phyloP scores from a whole-genome alignment of 164 flowering plant species.

The Warburgia ugandensis region DNA sequence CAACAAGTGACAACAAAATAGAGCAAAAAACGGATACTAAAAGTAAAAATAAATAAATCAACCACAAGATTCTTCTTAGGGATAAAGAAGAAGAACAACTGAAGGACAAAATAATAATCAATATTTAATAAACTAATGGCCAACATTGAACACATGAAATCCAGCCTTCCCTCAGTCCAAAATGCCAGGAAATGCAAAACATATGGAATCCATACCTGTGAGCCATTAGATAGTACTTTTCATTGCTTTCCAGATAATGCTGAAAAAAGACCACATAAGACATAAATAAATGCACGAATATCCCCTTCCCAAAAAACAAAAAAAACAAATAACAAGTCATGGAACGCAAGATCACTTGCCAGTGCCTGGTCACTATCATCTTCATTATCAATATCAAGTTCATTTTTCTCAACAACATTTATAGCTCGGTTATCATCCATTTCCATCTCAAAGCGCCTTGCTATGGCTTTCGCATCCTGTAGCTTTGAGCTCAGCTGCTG shows the following conservation, averaged over 20 bases:
- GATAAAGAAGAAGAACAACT: too few species aligned
- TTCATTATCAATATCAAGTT: constrained; percentile 48
- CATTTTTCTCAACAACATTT: constrained; percentile 42
- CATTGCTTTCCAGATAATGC: constrained; percentile 98
- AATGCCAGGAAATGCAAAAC: background rate
- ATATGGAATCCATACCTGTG: constrained; percentile 54
- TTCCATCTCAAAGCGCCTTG: constrained; percentile 58
- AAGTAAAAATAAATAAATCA: too few species aligned
- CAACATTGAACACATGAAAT: too few species aligned
- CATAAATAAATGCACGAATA: background rate
- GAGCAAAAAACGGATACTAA: too few species aligned
- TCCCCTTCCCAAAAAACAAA: background rate
- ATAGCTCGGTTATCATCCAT: constrained; percentile 45
- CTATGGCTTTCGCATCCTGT: constrained; percentile 61
- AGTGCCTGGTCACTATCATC: constrained; percentile 92
- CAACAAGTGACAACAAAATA: too few species aligned
- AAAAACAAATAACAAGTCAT: background rate
- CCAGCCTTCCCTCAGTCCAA: background rate
- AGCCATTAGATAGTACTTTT: constrained; percentile 95
- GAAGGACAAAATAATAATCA: too few species aligned
- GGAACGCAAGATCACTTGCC: too few species aligned
- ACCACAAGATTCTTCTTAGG: too few species aligned
- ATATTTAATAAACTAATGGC: too few species aligned
- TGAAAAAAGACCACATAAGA: constrained; percentile 35
- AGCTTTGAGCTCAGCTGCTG: constrained; percentile 91